These are phyloP conservation scores for Lactuca saligna DNA, from an alignment of 129 eudicot species.

Conservation along the genomic window DNA sequence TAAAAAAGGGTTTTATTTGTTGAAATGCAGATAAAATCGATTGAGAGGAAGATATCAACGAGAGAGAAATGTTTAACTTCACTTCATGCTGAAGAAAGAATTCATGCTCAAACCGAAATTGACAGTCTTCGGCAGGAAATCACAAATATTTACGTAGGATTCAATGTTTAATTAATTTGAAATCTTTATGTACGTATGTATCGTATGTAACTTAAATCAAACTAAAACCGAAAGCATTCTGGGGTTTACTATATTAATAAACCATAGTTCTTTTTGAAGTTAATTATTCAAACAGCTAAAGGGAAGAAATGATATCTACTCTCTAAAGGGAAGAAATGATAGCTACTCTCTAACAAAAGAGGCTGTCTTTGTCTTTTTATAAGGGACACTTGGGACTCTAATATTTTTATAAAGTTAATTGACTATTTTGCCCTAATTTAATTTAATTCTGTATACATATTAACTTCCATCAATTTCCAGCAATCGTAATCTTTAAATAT, in stretches of 20 bases:
- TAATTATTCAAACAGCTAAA: too few species aligned
- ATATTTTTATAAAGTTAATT: too few species aligned
- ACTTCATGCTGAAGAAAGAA: slow-evolving; percentile 26
- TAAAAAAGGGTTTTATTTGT: not conserved
- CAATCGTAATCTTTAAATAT: too few species aligned
- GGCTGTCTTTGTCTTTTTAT: too few species aligned
- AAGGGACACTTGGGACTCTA: too few species aligned
- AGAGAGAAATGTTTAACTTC: slow-evolving; percentile 25
- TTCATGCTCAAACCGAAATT: slow-evolving; percentile 37
- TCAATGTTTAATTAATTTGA: slow-evolving; percentile 7
- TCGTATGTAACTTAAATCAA: not conserved
- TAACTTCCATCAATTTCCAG: too few species aligned
- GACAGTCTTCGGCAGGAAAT: slow-evolving; percentile 34
- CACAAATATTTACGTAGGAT: slow-evolving; percentile 17
- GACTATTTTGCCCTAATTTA: too few species aligned
- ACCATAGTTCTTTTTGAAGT: too few species aligned
- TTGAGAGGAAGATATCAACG: slow-evolving; percentile 31
- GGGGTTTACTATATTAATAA: not conserved
- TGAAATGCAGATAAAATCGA: slow-evolving; percentile 49
- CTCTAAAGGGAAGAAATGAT: too few species aligned
- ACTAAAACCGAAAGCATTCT: not conserved
- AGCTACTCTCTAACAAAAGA: too few species aligned
- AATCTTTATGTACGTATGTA: not conserved
- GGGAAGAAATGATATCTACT: too few species aligned
- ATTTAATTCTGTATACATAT: too few species aligned